These are phyloP conservation scores for Talaromyces sp. DNA, from an alignment of 2,329 filamentous ascomycete genomes.

Conservation along the genomic window DNA sequence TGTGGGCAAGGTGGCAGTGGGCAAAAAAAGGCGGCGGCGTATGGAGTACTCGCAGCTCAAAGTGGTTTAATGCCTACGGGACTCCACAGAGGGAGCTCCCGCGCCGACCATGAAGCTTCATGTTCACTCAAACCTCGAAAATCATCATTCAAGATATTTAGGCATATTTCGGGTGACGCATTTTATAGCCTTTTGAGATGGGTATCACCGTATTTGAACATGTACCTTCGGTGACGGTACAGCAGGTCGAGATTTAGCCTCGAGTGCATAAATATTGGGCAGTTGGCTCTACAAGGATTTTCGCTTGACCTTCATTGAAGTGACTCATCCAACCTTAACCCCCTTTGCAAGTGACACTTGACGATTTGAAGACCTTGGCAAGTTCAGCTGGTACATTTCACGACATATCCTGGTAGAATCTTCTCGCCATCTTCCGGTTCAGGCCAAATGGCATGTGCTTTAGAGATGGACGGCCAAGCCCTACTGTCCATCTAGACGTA, in stretches of 20 bases:
- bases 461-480: not conserved
- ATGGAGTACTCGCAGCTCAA: not conserved
- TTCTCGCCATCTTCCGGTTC: not conserved
- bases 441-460: not conserved
- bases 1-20: slow-evolving; percentile 18
- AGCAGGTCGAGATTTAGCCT: not conserved
- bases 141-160: not conserved
- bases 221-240: not conserved
- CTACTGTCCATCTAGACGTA: not conserved
- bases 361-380: not conserved
- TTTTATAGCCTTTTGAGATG: not conserved
- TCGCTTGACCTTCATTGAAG: not conserved
- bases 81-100: slow-evolving; percentile 14
- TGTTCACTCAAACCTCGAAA: not conserved
- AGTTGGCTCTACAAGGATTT: too few relatives aligned
- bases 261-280: not conserved
- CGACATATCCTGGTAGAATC: too few relatives aligned
- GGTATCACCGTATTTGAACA: too few relatives aligned
- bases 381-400: too few relatives aligned
- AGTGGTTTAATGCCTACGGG: slow-evolving; percentile 11
- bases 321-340: not conserved
- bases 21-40: slow-evolving; percentile 17
- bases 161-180: not conserved
- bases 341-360: not conserved
- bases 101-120: not conserved